phyloP scores from a whole-genome alignment of 78 protist species.

The Anaeramoeba ignava region DNA sequence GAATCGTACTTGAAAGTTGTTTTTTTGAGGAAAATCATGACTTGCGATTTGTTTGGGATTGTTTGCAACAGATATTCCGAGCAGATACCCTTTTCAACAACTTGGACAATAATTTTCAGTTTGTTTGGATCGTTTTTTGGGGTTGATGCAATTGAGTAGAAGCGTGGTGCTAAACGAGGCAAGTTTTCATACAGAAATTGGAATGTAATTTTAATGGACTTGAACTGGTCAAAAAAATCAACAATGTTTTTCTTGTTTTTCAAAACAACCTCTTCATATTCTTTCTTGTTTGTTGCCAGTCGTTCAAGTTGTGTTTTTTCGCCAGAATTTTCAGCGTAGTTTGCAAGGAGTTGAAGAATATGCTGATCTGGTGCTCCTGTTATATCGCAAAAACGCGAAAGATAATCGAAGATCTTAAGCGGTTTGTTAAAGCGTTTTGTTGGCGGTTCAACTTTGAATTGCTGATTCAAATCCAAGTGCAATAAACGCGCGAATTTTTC shows the following conservation, averaged over 20 bases:
- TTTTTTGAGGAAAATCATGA: background rate
- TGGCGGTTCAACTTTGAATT: background rate
- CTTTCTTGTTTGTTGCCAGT: background rate
- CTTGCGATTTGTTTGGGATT: background rate
- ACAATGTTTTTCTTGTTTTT: background rate
- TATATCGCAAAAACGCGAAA: background rate
- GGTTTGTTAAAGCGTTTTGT: background rate
- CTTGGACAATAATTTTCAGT: background rate
- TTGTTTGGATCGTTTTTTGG: background rate
- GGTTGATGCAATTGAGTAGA: background rate
- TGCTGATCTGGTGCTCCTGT: background rate
- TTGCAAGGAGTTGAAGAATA: background rate
- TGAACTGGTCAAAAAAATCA: background rate
- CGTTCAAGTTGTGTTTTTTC: background rate
- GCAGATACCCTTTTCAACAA: background rate
- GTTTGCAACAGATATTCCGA: background rate
- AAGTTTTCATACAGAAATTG: background rate
- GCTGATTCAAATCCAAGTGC: background rate
- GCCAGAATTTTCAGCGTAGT: background rate
- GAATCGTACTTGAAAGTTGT: background rate
- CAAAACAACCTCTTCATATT: background rate
- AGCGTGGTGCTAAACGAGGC: background rate
- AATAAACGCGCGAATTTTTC: background rate
- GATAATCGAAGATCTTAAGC: background rate
- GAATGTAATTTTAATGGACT: background rate